Percentiles rank a stretch among this genome's conserved stretches.
phyloP scores from a whole-genome alignment of 805 yeast species.

The Metschnikowia reukaufii region DNA sequence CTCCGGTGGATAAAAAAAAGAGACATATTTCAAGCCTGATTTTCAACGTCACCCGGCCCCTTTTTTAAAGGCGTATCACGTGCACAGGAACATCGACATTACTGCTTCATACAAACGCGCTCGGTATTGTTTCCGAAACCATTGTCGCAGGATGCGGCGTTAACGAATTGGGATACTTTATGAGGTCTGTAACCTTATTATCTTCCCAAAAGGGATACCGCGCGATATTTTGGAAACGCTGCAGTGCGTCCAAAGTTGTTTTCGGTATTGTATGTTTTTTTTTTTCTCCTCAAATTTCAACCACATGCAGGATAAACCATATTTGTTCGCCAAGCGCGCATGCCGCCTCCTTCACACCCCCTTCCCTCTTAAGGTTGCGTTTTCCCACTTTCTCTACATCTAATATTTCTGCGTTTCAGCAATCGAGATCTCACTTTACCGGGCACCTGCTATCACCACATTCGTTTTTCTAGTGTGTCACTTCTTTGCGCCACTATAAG shows the following conservation, averaged over 20 bases:
- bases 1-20: too few relatives aligned
- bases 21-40: too few relatives aligned
- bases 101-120: background rate
- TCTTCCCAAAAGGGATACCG: background rate
- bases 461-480: slow-evolving; percentile 4
- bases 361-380: slow-evolving; percentile 5
- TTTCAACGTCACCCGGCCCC: too few relatives aligned
- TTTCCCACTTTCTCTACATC: slow-evolving; percentile 3
- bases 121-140: too few relatives aligned
- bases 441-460: background rate
- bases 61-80: too few relatives aligned
- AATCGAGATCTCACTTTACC: slow-evolving; percentile 1
- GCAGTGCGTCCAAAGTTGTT: background rate
- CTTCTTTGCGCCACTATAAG: too few relatives aligned
- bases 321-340: slow-evolving; percentile 3
- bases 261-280: background rate
- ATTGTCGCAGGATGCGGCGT: background rate
- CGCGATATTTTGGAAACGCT: background rate
- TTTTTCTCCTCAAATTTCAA: background rate
- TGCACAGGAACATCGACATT: background rate
- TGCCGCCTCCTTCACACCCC: slow-evolving; percentile 3
- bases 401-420: slow-evolving; percentile 4
- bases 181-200: background rate
- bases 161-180: background rate
- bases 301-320: background rate